A percentile compares a stretch with the other conserved stretches of the same genome.
These are phyloP conservation scores for Mortierella sp. DNA, from an alignment of 371 early-diverging fungal species.

Conservation along the genomic window DNA sequence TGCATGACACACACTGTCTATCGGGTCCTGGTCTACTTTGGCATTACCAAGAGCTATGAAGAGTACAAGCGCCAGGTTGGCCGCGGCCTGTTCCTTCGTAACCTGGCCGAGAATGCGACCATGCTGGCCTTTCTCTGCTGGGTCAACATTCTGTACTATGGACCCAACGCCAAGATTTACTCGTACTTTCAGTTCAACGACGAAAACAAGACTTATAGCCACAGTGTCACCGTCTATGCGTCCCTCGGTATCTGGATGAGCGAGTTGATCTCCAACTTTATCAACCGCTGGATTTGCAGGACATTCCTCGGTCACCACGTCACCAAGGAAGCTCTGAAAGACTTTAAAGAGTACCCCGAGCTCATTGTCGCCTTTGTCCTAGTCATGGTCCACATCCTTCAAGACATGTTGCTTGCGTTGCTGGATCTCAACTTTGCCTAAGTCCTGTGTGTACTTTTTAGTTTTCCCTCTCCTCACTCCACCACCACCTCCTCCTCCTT, in stretches of 20 bases:
- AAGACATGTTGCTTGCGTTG: constrained; percentile 76
- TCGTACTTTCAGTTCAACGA: constrained; percentile 75
- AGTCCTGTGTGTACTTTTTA: background rate
- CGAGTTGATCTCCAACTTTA: constrained; percentile 70
- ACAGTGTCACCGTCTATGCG: constrained; percentile 64
- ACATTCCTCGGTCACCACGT: constrained; percentile 63
- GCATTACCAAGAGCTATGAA: constrained; percentile 66
- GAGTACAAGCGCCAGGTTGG: constrained; percentile 75
- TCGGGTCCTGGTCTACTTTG: constrained; percentile 58
- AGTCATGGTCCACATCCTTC: constrained; percentile 77
- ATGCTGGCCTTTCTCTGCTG: constrained; percentile 80
- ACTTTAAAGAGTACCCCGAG: constrained; percentile 75
- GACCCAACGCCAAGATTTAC: constrained; percentile 73
- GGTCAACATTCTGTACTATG: constrained; percentile 76
- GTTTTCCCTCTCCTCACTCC: too few species aligned
- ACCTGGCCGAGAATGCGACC: constrained; percentile 81
- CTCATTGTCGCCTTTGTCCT: constrained; percentile 73
- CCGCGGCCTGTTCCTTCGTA: constrained; percentile 74
- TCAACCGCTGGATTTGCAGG: constrained; percentile 66
- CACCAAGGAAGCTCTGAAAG: constrained; percentile 68
- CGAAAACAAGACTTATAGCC: constrained; percentile 57
- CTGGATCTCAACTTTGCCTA: constrained; percentile 70
- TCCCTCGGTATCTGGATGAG: constrained; percentile 70
- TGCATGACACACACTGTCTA: constrained; percentile 73
- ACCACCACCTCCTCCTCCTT: too few species aligned